phyloP scores from a whole-genome alignment of 345 rosid genomes.

The Salix caprea region DNA sequence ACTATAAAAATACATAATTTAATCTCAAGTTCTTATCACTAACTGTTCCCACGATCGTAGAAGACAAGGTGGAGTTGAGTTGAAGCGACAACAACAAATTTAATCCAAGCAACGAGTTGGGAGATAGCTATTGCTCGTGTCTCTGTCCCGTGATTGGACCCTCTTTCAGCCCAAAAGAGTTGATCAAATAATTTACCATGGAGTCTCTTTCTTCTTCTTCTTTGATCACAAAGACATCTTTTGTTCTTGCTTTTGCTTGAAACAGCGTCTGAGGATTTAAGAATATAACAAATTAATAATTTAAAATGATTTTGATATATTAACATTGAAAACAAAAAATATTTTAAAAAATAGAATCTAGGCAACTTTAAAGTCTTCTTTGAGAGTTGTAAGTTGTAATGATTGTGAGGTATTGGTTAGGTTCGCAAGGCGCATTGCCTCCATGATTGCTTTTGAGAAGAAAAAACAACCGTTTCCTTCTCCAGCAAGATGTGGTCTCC shows the following conservation, averaged over 20 bases:
- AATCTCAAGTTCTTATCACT: too few relatives aligned
- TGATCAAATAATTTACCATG: background rate
- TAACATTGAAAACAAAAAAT: too few relatives aligned
- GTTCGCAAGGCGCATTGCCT: background rate
- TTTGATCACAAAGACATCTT: background rate
- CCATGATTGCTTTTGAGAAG: background rate
- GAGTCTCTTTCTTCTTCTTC: background rate
- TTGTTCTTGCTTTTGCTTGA: too few relatives aligned
- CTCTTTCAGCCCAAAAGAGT: background rate
- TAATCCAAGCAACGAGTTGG: background rate
- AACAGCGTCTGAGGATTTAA: too few relatives aligned
- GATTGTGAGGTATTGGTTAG: background rate
- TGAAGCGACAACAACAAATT: conserved; percentile 13
- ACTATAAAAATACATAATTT: too few relatives aligned
- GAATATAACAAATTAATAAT: too few relatives aligned
- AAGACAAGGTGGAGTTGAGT: conserved; percentile 13
- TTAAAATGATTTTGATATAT: too few relatives aligned
- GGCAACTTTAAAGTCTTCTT: background rate
- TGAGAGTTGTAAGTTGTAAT: background rate
- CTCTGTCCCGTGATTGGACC: background rate
- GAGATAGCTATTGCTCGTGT: background rate
- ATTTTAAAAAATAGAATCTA: too few relatives aligned
- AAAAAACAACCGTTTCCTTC: background rate
- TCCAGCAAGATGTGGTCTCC: background rate
- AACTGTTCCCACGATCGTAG: too few relatives aligned